A percentile compares a stretch with the other conserved stretches of the same genome.
Conservation (phyloP, 352 stramenopile genomes). For the Phytophthora crassamura region DNA sequence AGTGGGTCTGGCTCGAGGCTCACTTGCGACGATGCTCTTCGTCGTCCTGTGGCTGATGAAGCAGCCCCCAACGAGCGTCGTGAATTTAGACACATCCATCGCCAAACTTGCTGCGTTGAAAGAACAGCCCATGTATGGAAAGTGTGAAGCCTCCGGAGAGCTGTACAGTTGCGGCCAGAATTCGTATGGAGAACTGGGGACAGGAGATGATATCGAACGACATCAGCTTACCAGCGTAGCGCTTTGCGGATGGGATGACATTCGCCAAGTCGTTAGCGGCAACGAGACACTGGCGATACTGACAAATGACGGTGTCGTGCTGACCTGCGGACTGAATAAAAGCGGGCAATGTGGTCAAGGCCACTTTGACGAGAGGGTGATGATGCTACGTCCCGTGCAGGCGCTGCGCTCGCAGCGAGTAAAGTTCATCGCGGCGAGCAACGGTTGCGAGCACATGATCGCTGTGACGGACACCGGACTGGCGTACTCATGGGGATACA, state of each 20-base stretch:
- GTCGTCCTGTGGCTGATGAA: conserved; percentile 80
- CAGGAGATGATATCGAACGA: conserved; percentile 85
- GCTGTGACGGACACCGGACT: conserved; percentile 80
- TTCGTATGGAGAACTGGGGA: conserved; percentile 88
- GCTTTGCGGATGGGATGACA: conserved; percentile 85
- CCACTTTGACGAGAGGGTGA: conserved; percentile 88
- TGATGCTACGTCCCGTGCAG: conserved; percentile 82
- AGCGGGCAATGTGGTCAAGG: conserved; percentile 89
- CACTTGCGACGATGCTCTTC: conserved; percentile 71
- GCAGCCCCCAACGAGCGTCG: conserved; percentile 43
- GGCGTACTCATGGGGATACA: conserved; percentile 90
- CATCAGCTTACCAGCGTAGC: conserved; percentile 81
- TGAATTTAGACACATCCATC: conserved; percentile 66
- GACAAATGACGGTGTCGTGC: conserved; percentile 81
- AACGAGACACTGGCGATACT: conserved; percentile 86
- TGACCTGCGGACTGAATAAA: conserved; percentile 89
- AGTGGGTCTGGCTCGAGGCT: conserved; percentile 74
- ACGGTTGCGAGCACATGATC: conserved; percentile 91
- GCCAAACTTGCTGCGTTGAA: conserved; percentile 79
- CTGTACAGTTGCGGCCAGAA: conserved; percentile 91
- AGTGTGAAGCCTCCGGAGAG: conserved; percentile 84
- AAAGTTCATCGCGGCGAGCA: conserved; percentile 86
- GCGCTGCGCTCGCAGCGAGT: conserved; percentile 79
- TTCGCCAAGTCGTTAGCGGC: conserved; percentile 83
- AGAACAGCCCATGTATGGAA: conserved; percentile 88